phyloP scores from a whole-genome alignment of 2,329 filamentous ascomycete genomes.

The Colletotrichum musicola region DNA sequence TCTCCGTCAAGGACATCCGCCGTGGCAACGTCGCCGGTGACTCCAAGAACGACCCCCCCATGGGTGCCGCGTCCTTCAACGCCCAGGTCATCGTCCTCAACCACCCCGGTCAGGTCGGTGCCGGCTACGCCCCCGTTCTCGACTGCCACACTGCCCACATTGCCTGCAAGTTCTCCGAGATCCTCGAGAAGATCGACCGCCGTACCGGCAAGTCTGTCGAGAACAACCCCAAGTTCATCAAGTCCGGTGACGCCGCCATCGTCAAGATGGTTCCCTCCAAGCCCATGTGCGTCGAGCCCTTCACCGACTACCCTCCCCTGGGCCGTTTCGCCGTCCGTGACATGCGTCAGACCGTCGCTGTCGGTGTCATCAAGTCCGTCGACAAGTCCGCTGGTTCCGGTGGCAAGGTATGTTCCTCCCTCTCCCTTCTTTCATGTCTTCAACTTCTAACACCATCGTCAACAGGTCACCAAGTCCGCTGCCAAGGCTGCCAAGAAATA shows the following conservation, averaged over 20 bases:
- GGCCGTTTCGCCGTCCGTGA: conserved; percentile 99
- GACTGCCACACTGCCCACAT: conserved; percentile 99
- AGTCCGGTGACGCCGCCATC: conserved; percentile 99
- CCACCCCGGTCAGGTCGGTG: conserved; percentile 99
- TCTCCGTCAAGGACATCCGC: conserved; percentile 99
- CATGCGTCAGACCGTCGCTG: conserved; percentile 91
- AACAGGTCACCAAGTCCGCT: conserved; percentile 73
- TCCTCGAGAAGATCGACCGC: conserved; percentile 99
- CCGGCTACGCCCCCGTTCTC: conserved; percentile 98
- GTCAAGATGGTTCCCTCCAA: conserved; percentile 99
- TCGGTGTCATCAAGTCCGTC: conserved; percentile 94
- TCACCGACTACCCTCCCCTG: conserved; percentile 99
- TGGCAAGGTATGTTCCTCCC: conserved; percentile 66
- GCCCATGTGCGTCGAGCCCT: conserved; percentile 99
- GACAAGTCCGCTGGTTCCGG: conserved; percentile 70
- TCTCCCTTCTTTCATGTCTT: conserved; percentile 45
- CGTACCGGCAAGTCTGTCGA: conserved; percentile 99
- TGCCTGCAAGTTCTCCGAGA: conserved; percentile 99
- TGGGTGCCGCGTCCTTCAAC: conserved; percentile 92
- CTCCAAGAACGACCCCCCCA: conserved; percentile 99
- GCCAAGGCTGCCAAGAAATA: conserved; percentile 83
- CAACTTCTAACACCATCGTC: conserved; percentile 3
- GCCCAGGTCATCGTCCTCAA: conserved; percentile 99
- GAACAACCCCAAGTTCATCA: conserved; percentile 97
- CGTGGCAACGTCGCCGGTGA: conserved; percentile 99